Percentiles rank a stretch among this genome's conserved stretches.
phyloP scores from a whole-genome alignment of 129 eudicot species.

The Deinandra increscens region DNA sequence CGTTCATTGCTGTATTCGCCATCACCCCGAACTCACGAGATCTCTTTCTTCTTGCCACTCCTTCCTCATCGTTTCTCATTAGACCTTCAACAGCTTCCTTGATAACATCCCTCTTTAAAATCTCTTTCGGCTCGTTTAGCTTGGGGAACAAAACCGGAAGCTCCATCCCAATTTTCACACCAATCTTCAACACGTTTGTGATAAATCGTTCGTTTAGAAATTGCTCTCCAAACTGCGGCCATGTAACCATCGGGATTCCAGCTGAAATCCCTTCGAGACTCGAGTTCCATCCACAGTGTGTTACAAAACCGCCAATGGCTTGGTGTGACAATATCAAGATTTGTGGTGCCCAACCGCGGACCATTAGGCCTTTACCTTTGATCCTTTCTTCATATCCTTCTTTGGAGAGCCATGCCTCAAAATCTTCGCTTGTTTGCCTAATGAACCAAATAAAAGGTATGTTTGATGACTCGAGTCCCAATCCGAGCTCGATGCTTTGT shows the following conservation, averaged over 20 bases:
- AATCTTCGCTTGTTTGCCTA: constrained; percentile 32
- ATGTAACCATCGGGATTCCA: constrained; percentile 59
- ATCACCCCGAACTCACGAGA: constrained; percentile 34
- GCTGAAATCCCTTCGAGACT: constrained; percentile 49
- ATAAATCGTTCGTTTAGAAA: constrained; percentile 49
- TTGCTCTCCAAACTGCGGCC: constrained; percentile 59
- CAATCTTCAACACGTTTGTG: constrained; percentile 36
- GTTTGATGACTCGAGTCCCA: constrained; percentile 47
- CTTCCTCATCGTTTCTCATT: constrained; percentile 44
- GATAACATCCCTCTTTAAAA: constrained; percentile 34
- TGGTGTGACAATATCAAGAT: constrained; percentile 45
- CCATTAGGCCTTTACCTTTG: constrained; percentile 41
- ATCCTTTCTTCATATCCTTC: constrained; percentile 52
- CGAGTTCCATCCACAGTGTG: constrained; percentile 84
- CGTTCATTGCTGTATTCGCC: constrained; percentile 49
- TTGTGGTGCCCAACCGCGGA: constrained; percentile 77
- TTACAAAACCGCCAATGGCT: constrained; percentile 54
- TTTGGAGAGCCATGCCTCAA: constrained; percentile 41
- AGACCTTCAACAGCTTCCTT: constrained; percentile 30
- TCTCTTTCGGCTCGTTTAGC: constrained; percentile 24
- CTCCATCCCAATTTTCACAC: constrained; percentile 44
- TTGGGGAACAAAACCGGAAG: constrained; percentile 23
- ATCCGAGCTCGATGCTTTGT: constrained; percentile 49
- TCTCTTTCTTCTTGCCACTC: constrained; percentile 37
- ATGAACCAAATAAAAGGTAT: constrained; percentile 48